Evolutionary conservation across 2,329 filamentous ascomycete genomes (phyloP).

Genomic region (Sphaerulina populicola): DNA sequence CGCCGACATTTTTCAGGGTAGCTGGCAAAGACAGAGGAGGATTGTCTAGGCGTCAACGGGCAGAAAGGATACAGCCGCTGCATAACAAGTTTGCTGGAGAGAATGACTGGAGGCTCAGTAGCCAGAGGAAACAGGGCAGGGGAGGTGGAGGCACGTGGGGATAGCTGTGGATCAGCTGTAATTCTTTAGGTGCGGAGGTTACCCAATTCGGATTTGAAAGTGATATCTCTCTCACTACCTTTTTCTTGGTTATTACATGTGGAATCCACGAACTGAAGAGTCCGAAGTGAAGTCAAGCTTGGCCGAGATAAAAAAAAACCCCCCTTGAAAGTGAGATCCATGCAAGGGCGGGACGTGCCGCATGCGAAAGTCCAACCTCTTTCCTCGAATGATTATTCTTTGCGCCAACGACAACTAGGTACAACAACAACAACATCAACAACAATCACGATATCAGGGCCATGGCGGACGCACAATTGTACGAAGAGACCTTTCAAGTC

Average conservation of each 20-base stretch:
- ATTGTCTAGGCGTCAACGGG: conserved; percentile 83
- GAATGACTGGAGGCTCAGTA: conserved; percentile 89
- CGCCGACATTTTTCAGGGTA: conserved; percentile 98
- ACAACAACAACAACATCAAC: background rate
- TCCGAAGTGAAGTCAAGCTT: background rate
- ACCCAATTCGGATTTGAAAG: too few relatives aligned
- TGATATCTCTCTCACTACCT: too few relatives aligned
- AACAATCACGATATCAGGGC: background rate
- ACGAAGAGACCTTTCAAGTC: conserved; percentile 25
- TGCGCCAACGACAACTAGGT: background rate
- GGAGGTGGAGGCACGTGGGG: conserved; percentile 94
- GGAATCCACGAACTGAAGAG: background rate
- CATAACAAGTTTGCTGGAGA: conserved; percentile 88
- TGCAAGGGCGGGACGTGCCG: background rate
- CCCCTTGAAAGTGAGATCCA: background rate
- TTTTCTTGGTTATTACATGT: too few relatives aligned
- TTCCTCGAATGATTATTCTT: background rate
- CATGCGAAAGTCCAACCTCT: background rate
- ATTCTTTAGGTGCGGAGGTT: too few relatives aligned
- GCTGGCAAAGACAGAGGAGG: conserved; percentile 63
- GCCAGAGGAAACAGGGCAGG: conserved; percentile 75
- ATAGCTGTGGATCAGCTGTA: conserved; percentile 32
- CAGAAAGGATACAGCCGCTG: conserved; percentile 87
- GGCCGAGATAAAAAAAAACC: too few relatives aligned
- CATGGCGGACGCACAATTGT: conserved; percentile 24